Base-by-base conservation (phyloP, 805 yeast genomes). In the Metschnikowia sp. region DNA sequence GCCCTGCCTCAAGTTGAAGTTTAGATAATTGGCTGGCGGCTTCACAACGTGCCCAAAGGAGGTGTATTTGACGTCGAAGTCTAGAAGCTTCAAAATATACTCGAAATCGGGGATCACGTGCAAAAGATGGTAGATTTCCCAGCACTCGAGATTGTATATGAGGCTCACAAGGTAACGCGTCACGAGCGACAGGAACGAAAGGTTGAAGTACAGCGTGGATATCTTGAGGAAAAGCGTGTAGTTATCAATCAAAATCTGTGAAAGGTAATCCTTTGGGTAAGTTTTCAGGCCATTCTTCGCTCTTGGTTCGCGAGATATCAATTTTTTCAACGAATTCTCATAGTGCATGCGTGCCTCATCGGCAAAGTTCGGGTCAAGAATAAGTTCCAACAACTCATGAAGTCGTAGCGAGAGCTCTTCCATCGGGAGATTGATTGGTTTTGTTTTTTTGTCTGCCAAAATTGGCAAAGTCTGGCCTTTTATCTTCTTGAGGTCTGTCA, bases 121-220 rank as follows among this genome's bases (percentile, higher is more conserved):
- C 10, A 72, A 48, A 9, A 73, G 58, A 53, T 73, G 77, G 51
- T 72, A 71, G 8, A 70, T 61, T 49, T 73, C 77, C 77, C 77
- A 73, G 52, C 69, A 73, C 49, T 72, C 68, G 12, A 73, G 54
- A 12, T 63, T 54, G 52, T 73, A 70, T 10, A 72, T 60, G 32
- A 72, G 49, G 39, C 66, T 68, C 18, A 73, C 77, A 46, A 68
- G 49, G 48, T 56, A 73, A 45, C 62, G 62, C n/a, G 74, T 72
- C n/a, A 71, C 53, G 32, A 63, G 70, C 10, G 73, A 63, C 9
- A 72, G 57, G n/a, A 73, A 55, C 2, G 72, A 57, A 41, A 72
- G 51, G 55, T 72, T 70, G 56, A 64, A 64, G 53, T 72, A 72
- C 44, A 64, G 61, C 4, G 68, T 59, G 8, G 67, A 57, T 32